phyloP scores from a whole-genome alignment of 2,329 filamentous ascomycete species.

The Falciphora oryzae region DNA sequence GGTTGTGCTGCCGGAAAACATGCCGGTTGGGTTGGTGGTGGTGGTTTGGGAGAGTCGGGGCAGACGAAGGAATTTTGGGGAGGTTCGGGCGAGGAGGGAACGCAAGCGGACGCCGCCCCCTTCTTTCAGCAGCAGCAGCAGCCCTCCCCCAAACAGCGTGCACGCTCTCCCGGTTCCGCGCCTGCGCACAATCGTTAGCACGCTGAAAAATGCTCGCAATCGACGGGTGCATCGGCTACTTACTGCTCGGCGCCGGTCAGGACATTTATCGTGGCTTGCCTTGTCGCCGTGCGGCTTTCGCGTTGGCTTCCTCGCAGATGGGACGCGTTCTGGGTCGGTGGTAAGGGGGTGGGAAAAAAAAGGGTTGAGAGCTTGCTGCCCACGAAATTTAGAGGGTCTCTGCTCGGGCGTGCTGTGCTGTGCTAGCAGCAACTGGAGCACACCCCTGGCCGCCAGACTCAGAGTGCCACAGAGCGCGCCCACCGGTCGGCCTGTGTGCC shows the following conservation, averaged over 20 bases:
- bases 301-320: neutral
- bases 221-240: neutral
- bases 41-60: neutral
- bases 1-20: conserved; percentile 27
- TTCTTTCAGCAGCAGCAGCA: neutral
- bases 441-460: neutral
- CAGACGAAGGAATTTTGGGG: neutral
- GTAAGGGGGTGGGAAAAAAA: neutral
- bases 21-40: neutral
- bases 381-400: neutral
- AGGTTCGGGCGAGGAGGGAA: neutral
- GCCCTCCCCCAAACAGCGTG: neutral
- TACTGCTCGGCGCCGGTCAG: neutral
- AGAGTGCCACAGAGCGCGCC: neutral
- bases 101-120: neutral
- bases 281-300: neutral
- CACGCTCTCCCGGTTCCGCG: neutral
- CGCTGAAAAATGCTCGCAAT: neutral
- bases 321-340: neutral
- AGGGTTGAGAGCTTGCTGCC: neutral
- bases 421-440: neutral
- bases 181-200: neutral
- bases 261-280: neutral
- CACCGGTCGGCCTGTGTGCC: neutral
- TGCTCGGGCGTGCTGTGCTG: neutral